A percentile compares a stretch with the other conserved stretches of the same genome.
These are phyloP conservation scores for Boletellus ananas DNA, from an alignment of 768 basidiomycete genomes.

Conservation along the genomic window DNA sequence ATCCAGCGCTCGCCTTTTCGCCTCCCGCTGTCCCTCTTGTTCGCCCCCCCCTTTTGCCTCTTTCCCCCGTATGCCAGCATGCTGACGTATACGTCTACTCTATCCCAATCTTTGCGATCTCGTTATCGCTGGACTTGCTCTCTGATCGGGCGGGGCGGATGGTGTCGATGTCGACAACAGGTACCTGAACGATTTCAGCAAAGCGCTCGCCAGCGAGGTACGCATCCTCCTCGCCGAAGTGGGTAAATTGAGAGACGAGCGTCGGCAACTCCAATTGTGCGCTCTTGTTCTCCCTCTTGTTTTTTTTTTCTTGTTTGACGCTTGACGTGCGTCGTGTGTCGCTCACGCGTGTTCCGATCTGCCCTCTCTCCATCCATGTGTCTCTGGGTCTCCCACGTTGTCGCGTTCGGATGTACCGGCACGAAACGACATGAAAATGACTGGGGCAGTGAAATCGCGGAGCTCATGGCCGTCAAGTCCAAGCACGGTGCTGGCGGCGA, in stretches of 20 bases:
- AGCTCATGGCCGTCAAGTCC: slow-evolving; percentile 77
- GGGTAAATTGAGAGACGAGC: slow-evolving; percentile 57
- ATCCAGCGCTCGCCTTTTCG: not conserved
- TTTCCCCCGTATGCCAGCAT: not conserved
- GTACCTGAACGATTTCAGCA: slow-evolving; percentile 60
- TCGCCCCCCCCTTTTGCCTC: not conserved
- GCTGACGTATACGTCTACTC: slow-evolving; percentile 1
- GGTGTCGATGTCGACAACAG: slow-evolving; percentile 20
- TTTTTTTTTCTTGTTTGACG: no score
- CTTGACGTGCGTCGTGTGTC: not conserved
- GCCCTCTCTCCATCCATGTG: not conserved
- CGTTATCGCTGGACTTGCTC: not conserved
- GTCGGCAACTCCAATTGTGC: slow-evolving; percentile 53
- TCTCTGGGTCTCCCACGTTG: not conserved
- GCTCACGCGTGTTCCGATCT: not conserved
- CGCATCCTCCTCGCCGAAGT: slow-evolving; percentile 59
- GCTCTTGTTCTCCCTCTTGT: slow-evolving; percentile 14
- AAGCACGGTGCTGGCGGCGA: slow-evolving; percentile 81
- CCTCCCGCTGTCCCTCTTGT: not conserved
- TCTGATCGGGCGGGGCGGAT: not conserved
- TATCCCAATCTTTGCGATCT: not conserved
- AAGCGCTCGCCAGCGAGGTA: slow-evolving; percentile 59
- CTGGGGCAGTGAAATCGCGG: slow-evolving; percentile 70
- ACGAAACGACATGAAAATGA: not conserved
- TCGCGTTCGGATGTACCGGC: not conserved